Evolutionary conservation across 495 filamentous ascomycete genomes (phyloP).

Genomic region (Hyphodiscus hymeniophilus): DNA sequence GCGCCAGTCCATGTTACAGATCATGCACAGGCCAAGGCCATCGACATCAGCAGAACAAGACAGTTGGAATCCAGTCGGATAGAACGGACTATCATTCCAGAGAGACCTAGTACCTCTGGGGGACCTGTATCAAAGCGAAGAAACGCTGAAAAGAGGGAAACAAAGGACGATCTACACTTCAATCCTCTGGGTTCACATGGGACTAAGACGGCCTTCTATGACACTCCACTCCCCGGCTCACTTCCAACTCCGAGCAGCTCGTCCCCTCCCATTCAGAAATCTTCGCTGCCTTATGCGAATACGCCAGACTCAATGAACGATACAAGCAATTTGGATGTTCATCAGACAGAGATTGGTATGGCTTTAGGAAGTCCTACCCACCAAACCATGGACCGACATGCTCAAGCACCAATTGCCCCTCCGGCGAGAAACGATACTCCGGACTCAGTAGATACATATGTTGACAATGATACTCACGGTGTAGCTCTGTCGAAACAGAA

Average conservation of each 20-base stretch:
- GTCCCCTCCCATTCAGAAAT: slow-evolving; percentile 18
- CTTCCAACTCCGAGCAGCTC: slow-evolving; percentile 34
- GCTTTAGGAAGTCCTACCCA: slow-evolving; percentile 46
- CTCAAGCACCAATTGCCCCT: slow-evolving; percentile 21
- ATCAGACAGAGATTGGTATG: slow-evolving; percentile 40
- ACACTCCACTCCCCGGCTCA: slow-evolving; percentile 26
- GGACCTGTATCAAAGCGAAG: slow-evolving; percentile 14
- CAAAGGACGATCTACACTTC: slow-evolving; percentile 43
- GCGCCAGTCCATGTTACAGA: slow-evolving; percentile 21
- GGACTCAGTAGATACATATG: slow-evolving; percentile 21
- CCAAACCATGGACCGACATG: slow-evolving; percentile 17
- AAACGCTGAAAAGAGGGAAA: slow-evolving; percentile 26
- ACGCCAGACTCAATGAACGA: slow-evolving; percentile 34
- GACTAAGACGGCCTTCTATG: slow-evolving; percentile 23
- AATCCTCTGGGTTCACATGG: slow-evolving; percentile 18
- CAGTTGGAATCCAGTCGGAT: slow-evolving; percentile 8
- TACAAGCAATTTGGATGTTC: slow-evolving; percentile 14
- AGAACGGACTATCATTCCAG: slow-evolving; percentile 11
- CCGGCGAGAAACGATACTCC: slow-evolving; percentile 4
- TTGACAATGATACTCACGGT: slow-evolving; percentile 20
- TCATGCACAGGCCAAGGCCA: slow-evolving; percentile 19
- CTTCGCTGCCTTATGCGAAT: slow-evolving; percentile 22
- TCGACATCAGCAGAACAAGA: slow-evolving; percentile 1
- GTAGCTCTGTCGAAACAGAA: slow-evolving; percentile 28
- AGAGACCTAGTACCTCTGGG: slow-evolving; percentile 21